A percentile compares a stretch with the other conserved stretches of the same genome.
Conservation (phyloP, 2,329 filamentous ascomycete genomes). For the Diplodia intermedia region DNA sequence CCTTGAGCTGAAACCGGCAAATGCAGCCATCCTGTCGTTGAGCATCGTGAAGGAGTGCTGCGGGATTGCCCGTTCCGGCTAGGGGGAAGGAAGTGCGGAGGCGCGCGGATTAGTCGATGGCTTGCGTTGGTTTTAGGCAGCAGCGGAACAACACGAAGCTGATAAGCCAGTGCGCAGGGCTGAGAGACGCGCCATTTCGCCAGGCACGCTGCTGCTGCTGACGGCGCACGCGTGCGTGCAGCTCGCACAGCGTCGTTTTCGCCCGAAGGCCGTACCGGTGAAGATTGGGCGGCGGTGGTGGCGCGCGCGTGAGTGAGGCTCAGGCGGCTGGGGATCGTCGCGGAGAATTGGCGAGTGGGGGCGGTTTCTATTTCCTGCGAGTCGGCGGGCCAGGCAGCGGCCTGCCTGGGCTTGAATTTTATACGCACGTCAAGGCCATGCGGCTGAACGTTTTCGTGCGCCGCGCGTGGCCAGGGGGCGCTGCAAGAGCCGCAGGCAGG, state of each 20-base stretch:
- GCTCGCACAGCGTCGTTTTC: not conserved
- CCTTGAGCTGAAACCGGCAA: not conserved
- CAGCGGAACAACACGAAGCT: conserved; percentile 13
- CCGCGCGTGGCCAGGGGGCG: conserved; percentile 1
- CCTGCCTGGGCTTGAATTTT: conserved; percentile 3
- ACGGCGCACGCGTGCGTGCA: not conserved
- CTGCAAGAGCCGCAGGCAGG: conserved; percentile 17
- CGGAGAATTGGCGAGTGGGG: conserved; percentile 1
- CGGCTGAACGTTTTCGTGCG: conserved; percentile 25
- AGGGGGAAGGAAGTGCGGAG: conserved; percentile 5
- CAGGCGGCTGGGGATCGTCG: conserved; percentile 1
- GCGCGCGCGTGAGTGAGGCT: conserved; percentile 9
- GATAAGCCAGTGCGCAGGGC: conserved; percentile 17
- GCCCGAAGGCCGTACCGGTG: conserved; percentile 3
- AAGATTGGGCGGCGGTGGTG: not conserved
- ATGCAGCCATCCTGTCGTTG: conserved; percentile 1
- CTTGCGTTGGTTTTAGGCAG: conserved; percentile 25
- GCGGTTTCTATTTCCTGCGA: conserved; percentile 3
- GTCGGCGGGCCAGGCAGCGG: not conserved
- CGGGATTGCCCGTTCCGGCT: conserved; percentile 5
- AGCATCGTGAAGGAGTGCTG: conserved; percentile 1
- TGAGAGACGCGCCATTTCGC: conserved; percentile 14
- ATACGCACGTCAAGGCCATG: not conserved
- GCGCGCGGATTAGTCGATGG: conserved; percentile 2
- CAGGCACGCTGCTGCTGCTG: conserved; percentile 25